Evolutionary conservation across 192 early-diverging fungal species (phyloP), one percentile per base, ranked within the genome.

Genomic region (Rhizophagus prolifer): DNA sequence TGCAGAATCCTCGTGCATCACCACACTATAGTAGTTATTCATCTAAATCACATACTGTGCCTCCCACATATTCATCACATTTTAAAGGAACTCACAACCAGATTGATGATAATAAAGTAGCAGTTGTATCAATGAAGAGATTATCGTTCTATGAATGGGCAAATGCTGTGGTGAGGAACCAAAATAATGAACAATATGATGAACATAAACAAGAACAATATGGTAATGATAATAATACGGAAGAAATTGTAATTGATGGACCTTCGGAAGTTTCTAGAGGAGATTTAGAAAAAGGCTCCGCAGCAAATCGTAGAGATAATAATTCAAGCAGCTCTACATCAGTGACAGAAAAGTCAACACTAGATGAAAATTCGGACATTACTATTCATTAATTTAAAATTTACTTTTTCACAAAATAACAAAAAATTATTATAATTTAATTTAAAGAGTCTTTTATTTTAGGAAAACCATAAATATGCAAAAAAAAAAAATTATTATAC

Each of bases 131-230:
- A 16, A 75, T 75, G 74, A 75, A 75, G 21, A 64, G 63, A 54
- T 12, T 54, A 6, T 75, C 74, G 8, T 75, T 75, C 25, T 66
- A 58, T 47, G 74, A 75, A 30, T 75, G 74, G 62, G 62, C 74
- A n/a, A 54, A 28, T 4, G 1, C 21, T n/a, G 74, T 75, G 1
- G 25, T 75, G 3, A 63, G 63, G 2, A 23, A n/a, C 9, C 74
- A 41, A 31, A 31, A 73, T 10, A 34, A 38, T 61, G 8, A 8
- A 0, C 21, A 31, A 31, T 31, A 31, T 31, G 3, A 31, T 31
- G 31, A 31, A 31, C 31, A 31, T 31, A 3, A 61, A n/a, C 58
- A 41, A 36, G 25, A 14, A n/a, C n/a, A n/a, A n/a, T n/a, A n/a
- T n/a, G n/a, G n/a, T 12, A 3, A 28, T 41, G 58, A 73, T 38